Conservation (phyloP, 2,329 filamentous ascomycete genomes). For the Orbilia oligospora region DNA sequence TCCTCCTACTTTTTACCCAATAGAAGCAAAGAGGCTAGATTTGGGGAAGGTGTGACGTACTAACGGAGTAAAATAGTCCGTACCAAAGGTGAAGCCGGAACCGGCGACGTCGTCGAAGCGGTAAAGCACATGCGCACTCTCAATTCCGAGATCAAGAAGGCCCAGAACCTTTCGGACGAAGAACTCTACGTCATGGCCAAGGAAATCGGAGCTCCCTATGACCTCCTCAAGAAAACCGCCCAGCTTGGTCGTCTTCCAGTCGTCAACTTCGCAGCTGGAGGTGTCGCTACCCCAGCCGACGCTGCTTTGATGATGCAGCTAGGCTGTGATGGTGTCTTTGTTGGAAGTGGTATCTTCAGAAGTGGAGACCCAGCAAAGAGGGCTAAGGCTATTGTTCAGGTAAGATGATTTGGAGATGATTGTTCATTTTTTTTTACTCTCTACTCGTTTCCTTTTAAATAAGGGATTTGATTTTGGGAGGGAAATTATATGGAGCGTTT, state of each 20-base stretch:
- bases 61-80: conserved; percentile 71
- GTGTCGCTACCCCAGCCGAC: conserved; percentile 98
- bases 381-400: conserved; percentile 90
- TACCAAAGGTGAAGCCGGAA: conserved; percentile 97
- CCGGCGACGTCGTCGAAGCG: conserved; percentile 95
- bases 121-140: conserved; percentile 96
- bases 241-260: conserved; percentile 90
- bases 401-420: background rate
- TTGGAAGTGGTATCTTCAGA: conserved; percentile 98
- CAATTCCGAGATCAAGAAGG: conserved; percentile 83
- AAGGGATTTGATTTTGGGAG: background rate
- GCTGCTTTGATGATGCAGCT: conserved; percentile 99
- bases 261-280: conserved; percentile 98
- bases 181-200: conserved; percentile 85
- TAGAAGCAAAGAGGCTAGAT: background rate
- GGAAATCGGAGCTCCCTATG: conserved; percentile 82
- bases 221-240: conserved; percentile 86
- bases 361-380: conserved; percentile 89
- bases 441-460: background rate
- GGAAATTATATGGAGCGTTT: background rate
- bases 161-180: conserved; percentile 76
- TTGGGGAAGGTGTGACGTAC: background rate
- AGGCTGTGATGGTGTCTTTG: conserved; percentile 97
- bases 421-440: background rate
- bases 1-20: background rate